These are phyloP conservation scores for Talaromyces sp. DNA, from an alignment of 2,329 filamentous ascomycete species.

Conservation along the genomic window DNA sequence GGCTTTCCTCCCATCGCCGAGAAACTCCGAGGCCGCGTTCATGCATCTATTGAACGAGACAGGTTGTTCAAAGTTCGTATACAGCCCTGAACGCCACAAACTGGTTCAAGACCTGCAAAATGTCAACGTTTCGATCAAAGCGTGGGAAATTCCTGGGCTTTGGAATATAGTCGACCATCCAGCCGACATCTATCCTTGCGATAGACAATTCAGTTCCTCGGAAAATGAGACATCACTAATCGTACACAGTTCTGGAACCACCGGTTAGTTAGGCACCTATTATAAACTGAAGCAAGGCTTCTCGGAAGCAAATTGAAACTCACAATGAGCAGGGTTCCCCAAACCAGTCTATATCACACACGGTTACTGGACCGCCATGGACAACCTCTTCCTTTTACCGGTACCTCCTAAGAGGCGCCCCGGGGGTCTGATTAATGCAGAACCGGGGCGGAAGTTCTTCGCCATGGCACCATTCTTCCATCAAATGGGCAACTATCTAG, in stretches of 20 bases:
- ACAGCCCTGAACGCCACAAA: constrained; percentile 19
- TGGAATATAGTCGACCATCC: constrained; percentile 14
- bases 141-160: constrained; percentile 13
- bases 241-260: constrained; percentile 36
- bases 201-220: constrained; percentile 17
- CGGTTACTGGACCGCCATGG: constrained; percentile 19
- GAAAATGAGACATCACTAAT: constrained; percentile 22
- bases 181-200: constrained; percentile 16
- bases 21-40: constrained; percentile 19
- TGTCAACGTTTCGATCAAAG: constrained; percentile 7
- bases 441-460: constrained; percentile 8
- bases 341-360: constrained; percentile 27
- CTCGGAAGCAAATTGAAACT: constrained; percentile 28
- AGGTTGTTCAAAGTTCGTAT: constrained; percentile 21
- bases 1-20: constrained; percentile 18
- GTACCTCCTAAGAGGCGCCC: constrained; percentile 6
- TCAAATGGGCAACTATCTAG: constrained; percentile 21
- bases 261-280: constrained; percentile 20
- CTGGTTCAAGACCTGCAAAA: constrained; percentile 37
- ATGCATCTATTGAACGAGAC: constrained; percentile 15
- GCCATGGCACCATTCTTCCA: constrained; percentile 23
- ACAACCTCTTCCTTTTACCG: constrained; percentile 9
- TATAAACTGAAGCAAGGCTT: neutral
- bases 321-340: constrained; percentile 19
- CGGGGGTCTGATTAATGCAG: constrained; percentile 8